Conservation (phyloP, 140 eudicot species). For the Senecio squalidus region DNA sequence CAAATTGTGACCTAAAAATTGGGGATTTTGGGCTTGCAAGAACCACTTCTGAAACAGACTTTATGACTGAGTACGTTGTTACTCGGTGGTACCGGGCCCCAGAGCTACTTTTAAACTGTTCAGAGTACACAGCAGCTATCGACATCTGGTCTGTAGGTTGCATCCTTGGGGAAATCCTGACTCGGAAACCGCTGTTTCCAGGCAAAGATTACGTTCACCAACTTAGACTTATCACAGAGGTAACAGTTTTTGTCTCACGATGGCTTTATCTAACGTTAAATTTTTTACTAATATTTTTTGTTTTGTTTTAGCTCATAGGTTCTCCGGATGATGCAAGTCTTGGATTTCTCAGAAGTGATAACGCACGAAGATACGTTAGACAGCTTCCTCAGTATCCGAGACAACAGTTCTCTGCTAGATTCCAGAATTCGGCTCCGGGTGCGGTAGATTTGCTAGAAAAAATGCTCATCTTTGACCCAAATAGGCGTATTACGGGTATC, state of each 20-base stretch:
- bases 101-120: slow-evolving; percentile 83
- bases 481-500: slow-evolving; percentile 78
- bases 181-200: slow-evolving; percentile 74
- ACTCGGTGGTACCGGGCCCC: slow-evolving; percentile 99
- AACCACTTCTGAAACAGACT: slow-evolving; percentile 78
- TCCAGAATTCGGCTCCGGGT: slow-evolving; percentile 54
- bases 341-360: slow-evolving; percentile 64
- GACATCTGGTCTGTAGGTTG: slow-evolving; percentile 98
- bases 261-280: not conserved
- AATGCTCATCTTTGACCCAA: slow-evolving; percentile 87
- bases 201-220: slow-evolving; percentile 90
- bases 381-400: slow-evolving; percentile 73
- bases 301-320: slow-evolving; percentile 56
- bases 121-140: slow-evolving; percentile 86
- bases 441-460: slow-evolving; percentile 81
- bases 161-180: slow-evolving; percentile 81
- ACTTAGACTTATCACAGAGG: slow-evolving; percentile 90
- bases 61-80: slow-evolving; percentile 88
- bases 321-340: slow-evolving; percentile 88
- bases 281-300: too few species aligned
- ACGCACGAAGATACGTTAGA: slow-evolving; percentile 72
- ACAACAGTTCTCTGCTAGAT: slow-evolving; percentile 64
- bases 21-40: slow-evolving; percentile 96
- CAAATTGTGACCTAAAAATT: slow-evolving; percentile 84
- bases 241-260: slow-evolving; percentile 13